Evolutionary conservation across 352 stramenopile genomes (phyloP).

Genomic region (Thalassiosira exigua): DNA sequence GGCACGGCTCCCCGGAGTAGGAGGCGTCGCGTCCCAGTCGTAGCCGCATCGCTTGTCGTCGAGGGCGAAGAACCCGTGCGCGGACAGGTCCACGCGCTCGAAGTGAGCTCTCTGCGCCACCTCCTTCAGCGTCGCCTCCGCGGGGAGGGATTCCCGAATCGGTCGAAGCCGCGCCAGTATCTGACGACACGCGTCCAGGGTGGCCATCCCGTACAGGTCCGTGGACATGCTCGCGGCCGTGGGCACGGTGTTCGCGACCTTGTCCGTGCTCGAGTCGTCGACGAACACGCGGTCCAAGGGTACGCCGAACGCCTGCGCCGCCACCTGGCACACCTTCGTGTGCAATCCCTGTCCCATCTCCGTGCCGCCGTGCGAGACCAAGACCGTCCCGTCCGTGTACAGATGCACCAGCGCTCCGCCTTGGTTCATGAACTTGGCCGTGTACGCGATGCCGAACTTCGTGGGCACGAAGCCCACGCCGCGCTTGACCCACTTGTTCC

Average conservation of each 20-base stretch:
- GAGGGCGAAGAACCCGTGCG: slow-evolving; percentile 95
- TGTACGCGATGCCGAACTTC: slow-evolving; percentile 96
- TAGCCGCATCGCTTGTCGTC: slow-evolving; percentile 91
- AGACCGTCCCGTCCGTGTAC: slow-evolving; percentile 94
- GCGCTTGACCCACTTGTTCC: slow-evolving; percentile 90
- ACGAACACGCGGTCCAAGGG: slow-evolving; percentile 92
- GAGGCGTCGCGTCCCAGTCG: slow-evolving; percentile 90
- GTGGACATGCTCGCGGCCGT: slow-evolving; percentile 95
- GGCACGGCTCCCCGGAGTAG: slow-evolving; percentile 65
- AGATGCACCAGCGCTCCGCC: slow-evolving; percentile 94
- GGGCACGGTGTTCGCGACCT: slow-evolving; percentile 93
- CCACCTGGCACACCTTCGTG: slow-evolving; percentile 92
- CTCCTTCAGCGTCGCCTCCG: slow-evolving; percentile 86
- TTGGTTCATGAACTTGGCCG: slow-evolving; percentile 98
- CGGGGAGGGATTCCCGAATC: slow-evolving; percentile 84
- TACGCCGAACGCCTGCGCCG: slow-evolving; percentile 92
- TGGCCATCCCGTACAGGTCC: slow-evolving; percentile 97
- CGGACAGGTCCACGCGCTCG: slow-evolving; percentile 92
- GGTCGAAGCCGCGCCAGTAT: slow-evolving; percentile 91
- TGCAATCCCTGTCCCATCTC: slow-evolving; percentile 98
- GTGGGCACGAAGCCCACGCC: slow-evolving; percentile 87
- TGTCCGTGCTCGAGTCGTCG: slow-evolving; percentile 93
- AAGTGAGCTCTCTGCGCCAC: slow-evolving; percentile 91
- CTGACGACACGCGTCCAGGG: slow-evolving; percentile 94
- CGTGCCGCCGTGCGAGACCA: slow-evolving; percentile 94